phyloP scores from a whole-genome alignment of 306 rosid species.

The Rubus parviflorus region DNA sequence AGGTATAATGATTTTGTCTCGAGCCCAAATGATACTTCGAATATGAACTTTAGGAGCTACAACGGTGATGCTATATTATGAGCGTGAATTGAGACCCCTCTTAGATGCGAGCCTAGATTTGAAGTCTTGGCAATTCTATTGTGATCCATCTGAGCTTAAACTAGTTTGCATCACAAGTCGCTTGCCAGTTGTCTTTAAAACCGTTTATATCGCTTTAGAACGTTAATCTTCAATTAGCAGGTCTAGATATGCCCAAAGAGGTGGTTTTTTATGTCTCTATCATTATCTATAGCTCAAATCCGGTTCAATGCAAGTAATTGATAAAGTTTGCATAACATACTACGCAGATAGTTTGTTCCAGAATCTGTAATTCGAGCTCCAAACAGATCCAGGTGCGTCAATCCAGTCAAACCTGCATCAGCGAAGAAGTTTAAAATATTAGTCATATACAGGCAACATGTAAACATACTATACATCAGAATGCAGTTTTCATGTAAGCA shows the following conservation, averaged over 20 bases:
- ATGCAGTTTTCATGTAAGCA: slow-evolving; percentile 6
- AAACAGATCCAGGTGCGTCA: slow-evolving; percentile 88
- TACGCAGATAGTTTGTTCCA: slow-evolving; percentile 71
- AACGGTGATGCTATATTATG: not conserved
- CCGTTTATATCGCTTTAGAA: not conserved
- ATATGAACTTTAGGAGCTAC: not conserved
- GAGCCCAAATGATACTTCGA: not conserved
- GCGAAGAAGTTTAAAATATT: not conserved
- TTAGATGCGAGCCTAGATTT: not conserved
- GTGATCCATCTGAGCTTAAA: not conserved
- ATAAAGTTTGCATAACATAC: slow-evolving; percentile 45
- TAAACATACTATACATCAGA: slow-evolving; percentile 2
- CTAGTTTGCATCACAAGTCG: not conserved
- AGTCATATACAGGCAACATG: not conserved
- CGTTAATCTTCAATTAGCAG: not conserved
- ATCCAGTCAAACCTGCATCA: slow-evolving; percentile 77
- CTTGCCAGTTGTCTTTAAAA: not conserved
- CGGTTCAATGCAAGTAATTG: not conserved
- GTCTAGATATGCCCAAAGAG: not conserved
- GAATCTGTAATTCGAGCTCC: slow-evolving; percentile 87
- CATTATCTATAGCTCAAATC: not conserved
- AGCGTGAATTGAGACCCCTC: not conserved
- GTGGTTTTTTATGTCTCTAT: not conserved
- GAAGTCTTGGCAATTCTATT: not conserved
- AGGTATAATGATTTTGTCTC: not conserved